Evolutionary conservation across 257 asterid species (phyloP), one percentile per base, ranked within the genome.

Genomic region (Mentha longifolia): DNA sequence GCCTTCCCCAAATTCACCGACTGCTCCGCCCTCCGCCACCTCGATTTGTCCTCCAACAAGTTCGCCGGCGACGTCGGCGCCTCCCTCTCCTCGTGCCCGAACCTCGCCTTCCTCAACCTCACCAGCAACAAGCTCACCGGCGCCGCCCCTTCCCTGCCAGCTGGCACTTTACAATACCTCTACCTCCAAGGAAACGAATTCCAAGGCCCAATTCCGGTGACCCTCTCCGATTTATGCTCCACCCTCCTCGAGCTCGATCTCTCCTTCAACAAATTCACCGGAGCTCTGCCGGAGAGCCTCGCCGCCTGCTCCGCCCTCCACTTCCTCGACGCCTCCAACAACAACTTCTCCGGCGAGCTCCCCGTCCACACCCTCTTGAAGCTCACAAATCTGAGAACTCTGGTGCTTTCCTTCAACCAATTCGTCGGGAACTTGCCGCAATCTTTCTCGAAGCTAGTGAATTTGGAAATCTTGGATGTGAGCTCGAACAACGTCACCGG

Each of bases 401-500:
- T 94, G 80, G 76, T 49, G 52, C 39, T 94, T 65, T 87, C 97
- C 46, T 86, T 84, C 86, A 91, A 94, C 75, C 74, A 80, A 62
- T 94, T 94, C 59, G 72, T 46, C 37, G 99, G 99, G 63, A 74
- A n/a, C 12, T 71, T 94, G 78, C 82, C 99, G 15, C 90, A 89
- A 75, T 86, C 97, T 11, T 66, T 91, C 55, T 87, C 92, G 7
- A 78, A 77, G 37, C 30, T 88, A 78, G 86, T 68, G 14, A 65
- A 59, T 59, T 77, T 94, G 78, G 96, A 89, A 86, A 77, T 76
- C 30, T 78, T 94, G 71, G 99, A 94, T 83, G 82, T 88, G 88
- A 89, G 97, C 73, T 89, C 97, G 49, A 94, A 94, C 70, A 89
- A 80, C 71, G 19, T 94, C 2, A 75, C 89, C 9, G 97, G 99